Percentiles rank a stretch among this genome's conserved stretches.
Evolutionary conservation across 148 eudicot genomes (phyloP).

Genomic region (Vaccinium vitisidaea): DNA sequence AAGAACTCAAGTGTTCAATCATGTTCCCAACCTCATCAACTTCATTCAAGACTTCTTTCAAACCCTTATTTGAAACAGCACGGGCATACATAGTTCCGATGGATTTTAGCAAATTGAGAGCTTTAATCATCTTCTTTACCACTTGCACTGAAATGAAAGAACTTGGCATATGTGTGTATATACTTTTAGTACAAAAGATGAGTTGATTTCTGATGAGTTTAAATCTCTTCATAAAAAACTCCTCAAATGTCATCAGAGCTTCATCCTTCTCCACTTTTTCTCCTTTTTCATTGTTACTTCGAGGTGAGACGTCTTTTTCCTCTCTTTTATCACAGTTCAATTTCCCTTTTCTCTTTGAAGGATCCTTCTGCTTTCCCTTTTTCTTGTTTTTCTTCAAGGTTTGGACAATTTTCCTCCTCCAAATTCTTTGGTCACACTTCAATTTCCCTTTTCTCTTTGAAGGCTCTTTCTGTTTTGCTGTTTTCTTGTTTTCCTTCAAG

Average conservation of each 20-base stretch:
- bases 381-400: conserved; percentile 19
- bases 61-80: background rate
- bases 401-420: conserved; percentile 18
- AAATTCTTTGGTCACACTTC: background rate
- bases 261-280: background rate
- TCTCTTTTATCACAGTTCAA: background rate
- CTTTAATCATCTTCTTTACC: conserved; percentile 34
- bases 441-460: background rate
- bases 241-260: conserved; percentile 32
- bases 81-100: conserved; percentile 9
- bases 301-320: background rate
- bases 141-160: conserved; percentile 24
- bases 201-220: conserved; percentile 21
- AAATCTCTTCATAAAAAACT: conserved; percentile 32
- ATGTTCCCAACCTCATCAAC: background rate
- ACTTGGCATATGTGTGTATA: conserved; percentile 60
- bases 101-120: conserved; percentile 25
- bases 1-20: background rate
- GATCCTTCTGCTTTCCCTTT: conserved; percentile 1
- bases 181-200: conserved; percentile 21
- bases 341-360: background rate
- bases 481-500: conserved; percentile 19
- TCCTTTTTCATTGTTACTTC: background rate
- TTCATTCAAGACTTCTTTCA: conserved; percentile 16
- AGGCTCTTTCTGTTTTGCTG: background rate